Conservation (phyloP, 78 protist species). For the Polysphondylium violaceum region DNA sequence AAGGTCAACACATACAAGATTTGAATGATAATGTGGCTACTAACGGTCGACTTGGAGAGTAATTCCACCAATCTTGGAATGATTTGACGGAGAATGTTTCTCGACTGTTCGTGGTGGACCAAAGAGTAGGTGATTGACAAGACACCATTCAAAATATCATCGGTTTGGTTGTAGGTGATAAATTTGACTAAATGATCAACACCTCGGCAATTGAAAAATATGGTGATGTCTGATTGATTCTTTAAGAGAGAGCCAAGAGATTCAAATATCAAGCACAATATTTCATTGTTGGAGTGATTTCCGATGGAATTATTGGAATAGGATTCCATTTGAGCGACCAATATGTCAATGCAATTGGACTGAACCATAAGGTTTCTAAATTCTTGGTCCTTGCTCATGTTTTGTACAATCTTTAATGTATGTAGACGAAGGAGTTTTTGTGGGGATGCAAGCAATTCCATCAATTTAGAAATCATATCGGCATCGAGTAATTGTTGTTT, state of each 20-base stretch:
- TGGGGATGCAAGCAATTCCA: slow-evolving; percentile 18
- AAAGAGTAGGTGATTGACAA: neutral
- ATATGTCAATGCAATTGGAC: neutral
- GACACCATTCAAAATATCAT: neutral
- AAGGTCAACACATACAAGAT: neutral
- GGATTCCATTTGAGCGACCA: neutral
- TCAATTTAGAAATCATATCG: slow-evolving; percentile 26
- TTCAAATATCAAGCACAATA: neutral
- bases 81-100: neutral
- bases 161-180: slow-evolving; percentile 1
- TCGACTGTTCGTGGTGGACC: slow-evolving; percentile 41
- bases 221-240: neutral
- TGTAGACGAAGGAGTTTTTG: slow-evolving; percentile 45
- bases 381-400: slow-evolving; percentile 26
- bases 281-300: neutral
- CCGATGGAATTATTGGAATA: neutral
- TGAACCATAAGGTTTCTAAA: slow-evolving; percentile 35
- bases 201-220: neutral
- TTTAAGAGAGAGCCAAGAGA: slow-evolving; percentile 18
- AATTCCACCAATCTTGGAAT: slow-evolving; percentile 43
- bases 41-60: neutral
- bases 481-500: slow-evolving; percentile 46
- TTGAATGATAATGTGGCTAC: neutral
- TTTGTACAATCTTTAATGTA: slow-evolving; percentile 47
- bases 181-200: neutral